Base-by-base conservation (phyloP, 1,139 yeast species). In the Scheffersomyces quercinus region DNA sequence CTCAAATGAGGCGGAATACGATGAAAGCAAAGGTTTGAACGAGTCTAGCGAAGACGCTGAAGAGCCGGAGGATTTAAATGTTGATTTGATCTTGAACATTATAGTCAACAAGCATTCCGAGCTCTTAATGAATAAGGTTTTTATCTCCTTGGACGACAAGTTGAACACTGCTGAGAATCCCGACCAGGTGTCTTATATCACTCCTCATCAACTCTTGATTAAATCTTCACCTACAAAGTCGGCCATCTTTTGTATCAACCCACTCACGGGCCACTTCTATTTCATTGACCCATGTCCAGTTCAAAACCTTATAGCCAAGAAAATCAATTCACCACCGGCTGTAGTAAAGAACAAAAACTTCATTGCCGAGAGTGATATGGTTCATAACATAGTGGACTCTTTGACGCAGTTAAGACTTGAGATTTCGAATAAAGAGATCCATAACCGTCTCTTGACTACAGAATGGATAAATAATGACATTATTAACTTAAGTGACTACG, bases 391-490 rank as follows among this genome's bases (percentile, higher is more conserved):
- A 46, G 62, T 77, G 49, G 56, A 71, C 50, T 64, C 64, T 47
- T 56, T 81, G 43, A 54, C 75, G 8, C 74, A 67, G 36, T 58
- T 84, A 40, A 77, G 81, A 51, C 60, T 84, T 41, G 82, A 81
- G 39, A 78, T 80, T 24, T 78, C 79, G 45, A 70, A 75, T 16
- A 71, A 72, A 30, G 80, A 82, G 36, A 61, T 85, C 28, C 68
- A 75, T 34, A 75, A 77, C 38, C 77, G 80, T 65, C 68, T 83
- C 51, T 70, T 73, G 35, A 83, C 86, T 4, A 79, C 86, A 0
- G 87, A 83, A 36, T 85, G 91, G 91, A 74, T 82, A 14, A 68
- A 73, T 35, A 81, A 81, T 50, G 81, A 77, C 37, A 75, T 82
- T 15, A 75, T 83, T 29, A 73, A 67, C 44, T 55, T 85, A 35